Base-by-base conservation (phyloP, 352 stramenopile genomes). In the Phytopythium sindhum region DNA sequence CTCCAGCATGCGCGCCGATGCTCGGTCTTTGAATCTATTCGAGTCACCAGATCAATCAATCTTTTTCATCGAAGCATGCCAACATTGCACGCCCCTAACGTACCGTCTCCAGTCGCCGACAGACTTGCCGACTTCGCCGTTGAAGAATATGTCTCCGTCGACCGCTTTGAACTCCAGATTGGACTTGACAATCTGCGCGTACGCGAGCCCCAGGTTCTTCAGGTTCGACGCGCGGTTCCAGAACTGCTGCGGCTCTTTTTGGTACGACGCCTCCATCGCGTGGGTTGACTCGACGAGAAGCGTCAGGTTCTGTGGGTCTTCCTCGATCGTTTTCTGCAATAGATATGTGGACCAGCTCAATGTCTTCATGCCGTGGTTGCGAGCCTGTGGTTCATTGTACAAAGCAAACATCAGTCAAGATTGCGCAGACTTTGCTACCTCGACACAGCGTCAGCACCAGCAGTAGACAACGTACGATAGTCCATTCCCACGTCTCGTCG, bases 191-290 rank as follows among this genome's bases (percentile, higher is more conserved):
- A 98, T 96, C 70, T 98, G 88, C 41, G 97, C 89, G 59, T 98
- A 98, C 26, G 86, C 93, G 2, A 98, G 70, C 24, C 94, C 96
- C 15, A 97, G 67, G 70, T 98, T 98, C 77, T 98, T 98, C 24
- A 96, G 73, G 47, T 88, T 86, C 2, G 74, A 75, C 7, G 72
- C 78, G 5, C 76, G 61, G 21, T 60, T 81, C 68, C 85, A 88
- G 47, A 94, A 91, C 33, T 86, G 71, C 6, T n/a, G 52, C 14
- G 80, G 77, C 57, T 90, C 78, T 53, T 94, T 83, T 64, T 93
- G 84, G 56, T 81, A 79, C 24, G 71, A 87, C 17, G 67, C 67
- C 58, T 86, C 79, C 75, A 87, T 82, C 1, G 89, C 93, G 47
- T 86, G 84, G 17, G 87, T 83, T 7, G 89, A 68, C 54, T 97